These are phyloP conservation scores for Lactarius akahatsu DNA, from an alignment of 768 basidiomycete species.

Conservation along the genomic window DNA sequence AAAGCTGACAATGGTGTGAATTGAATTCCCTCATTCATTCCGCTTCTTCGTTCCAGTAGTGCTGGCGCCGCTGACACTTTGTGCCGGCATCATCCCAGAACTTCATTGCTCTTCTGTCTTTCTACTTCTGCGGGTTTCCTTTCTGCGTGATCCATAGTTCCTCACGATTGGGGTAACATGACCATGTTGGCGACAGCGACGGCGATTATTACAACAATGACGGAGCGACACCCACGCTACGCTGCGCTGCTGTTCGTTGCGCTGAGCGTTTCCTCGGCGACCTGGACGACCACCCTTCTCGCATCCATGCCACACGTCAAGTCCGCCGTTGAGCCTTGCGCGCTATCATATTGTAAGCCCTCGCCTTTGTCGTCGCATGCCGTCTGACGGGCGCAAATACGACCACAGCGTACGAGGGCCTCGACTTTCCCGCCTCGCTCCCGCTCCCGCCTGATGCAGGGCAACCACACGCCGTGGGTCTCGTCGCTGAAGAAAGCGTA, in stretches of 20 bases:
- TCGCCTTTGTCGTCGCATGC: background rate
- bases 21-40: background rate
- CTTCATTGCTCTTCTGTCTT: background rate
- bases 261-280: background rate
- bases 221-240: background rate
- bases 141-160: background rate
- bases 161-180: background rate
- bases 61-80: background rate
- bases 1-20: background rate
- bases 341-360: slow-evolving; percentile 18
- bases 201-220: background rate
- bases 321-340: background rate
- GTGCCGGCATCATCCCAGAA: background rate
- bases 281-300: slow-evolving; percentile 7
- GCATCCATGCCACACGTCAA: background rate
- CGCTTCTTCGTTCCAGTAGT: background rate
- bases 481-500: background rate
- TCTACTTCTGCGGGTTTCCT: background rate
- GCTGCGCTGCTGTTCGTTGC: slow-evolving; percentile 1
- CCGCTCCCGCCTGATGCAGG: slow-evolving; percentile 19
- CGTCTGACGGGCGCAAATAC: background rate
- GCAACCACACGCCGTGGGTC: background rate
- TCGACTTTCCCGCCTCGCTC: slow-evolving; percentile 36
- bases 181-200: background rate
- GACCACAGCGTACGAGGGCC: slow-evolving; percentile 34